Base-by-base conservation (phyloP, 192 early-diverging fungal species). In the Umbelopsis sp. region DNA sequence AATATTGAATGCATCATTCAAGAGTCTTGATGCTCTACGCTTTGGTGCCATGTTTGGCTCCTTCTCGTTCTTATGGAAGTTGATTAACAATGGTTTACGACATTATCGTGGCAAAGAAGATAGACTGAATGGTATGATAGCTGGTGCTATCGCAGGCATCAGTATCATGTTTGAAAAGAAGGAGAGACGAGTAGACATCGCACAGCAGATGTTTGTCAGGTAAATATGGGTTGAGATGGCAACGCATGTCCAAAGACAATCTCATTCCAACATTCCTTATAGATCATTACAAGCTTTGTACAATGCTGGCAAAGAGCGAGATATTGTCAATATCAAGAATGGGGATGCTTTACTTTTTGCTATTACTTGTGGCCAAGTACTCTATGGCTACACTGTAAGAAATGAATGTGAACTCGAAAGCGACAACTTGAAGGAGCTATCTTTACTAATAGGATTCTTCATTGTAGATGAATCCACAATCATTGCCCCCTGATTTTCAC, bases 31-130 rank as follows among this genome's bases (percentile, higher is more conserved):
- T 65, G 78, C 89, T 1, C 30, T 84, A 48, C 90, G 91, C 15
- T 93, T 94, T 72, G 91, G 85, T 35, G 78, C 80, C n/a, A 90
- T 90, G 82, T 83, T 94, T 84, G 92, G 90, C n/a, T 78, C 75
- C 47, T 94, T 94, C 73, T 82, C 91, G 12, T 85, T 92, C 47
- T 33, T 90, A 11, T 94, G 90, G 90, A 92, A 91, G 68, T 74
- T 88, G 25, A 78, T 93, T 68, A 89, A 88, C 71, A 92, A 92
- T 73, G 71, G 80, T 8, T 67, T 93, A 49, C 77, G 78, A 27
- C 75, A 81, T 12, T 71, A 77, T 44, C 73, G 86, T 33, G 79
- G 78, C 18, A 83, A 80, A 70, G 84, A 88, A 33, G 86, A 88
- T 74, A 71, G 82, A 51, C 69, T 84, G 53, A 86, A 88, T 66